Conservation (phyloP, 2,329 filamentous ascomycete genomes). For the Hymenoscyphus linearis region DNA sequence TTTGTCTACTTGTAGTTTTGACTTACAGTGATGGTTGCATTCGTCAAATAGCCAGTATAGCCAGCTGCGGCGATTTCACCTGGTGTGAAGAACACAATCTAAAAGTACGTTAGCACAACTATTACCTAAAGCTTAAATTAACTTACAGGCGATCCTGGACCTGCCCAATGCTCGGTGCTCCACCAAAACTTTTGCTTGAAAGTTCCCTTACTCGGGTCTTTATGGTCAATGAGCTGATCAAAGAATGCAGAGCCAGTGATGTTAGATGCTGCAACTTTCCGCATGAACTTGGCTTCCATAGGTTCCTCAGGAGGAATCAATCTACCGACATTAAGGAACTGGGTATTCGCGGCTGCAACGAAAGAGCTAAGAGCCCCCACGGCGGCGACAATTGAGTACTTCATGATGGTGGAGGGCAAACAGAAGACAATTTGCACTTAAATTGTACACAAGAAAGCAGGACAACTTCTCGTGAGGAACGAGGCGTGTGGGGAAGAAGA, state of each 20-base stretch:
- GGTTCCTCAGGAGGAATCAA: constrained; percentile 23
- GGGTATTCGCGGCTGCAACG: constrained; percentile 11
- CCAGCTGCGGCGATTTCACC: constrained; percentile 44
- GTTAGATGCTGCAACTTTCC: constrained; percentile 10
- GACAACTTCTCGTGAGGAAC: background rate
- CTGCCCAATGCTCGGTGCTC: constrained; percentile 45
- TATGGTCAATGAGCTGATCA: constrained; percentile 52
- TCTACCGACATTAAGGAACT: constrained; percentile 20
- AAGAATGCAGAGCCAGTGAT: constrained; percentile 26
- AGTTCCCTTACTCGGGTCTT: constrained; percentile 47
- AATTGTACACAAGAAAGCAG: background rate
- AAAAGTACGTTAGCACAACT: constrained; percentile 1
- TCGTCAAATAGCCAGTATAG: constrained; percentile 47
- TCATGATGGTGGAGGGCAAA: constrained; percentile 18
- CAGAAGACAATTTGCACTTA: constrained; percentile 1
- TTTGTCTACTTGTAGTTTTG: background rate
- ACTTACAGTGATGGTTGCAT: constrained; percentile 40
- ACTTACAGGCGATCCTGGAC: constrained; percentile 48
- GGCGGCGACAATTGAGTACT: constrained; percentile 22
- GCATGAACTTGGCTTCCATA: constrained; percentile 13
- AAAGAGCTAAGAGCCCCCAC: constrained; percentile 16
- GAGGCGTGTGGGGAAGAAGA: background rate
- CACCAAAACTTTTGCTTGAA: constrained; percentile 52
- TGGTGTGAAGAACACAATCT: constrained; percentile 47
- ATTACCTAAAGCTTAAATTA: constrained; percentile 1